Evolutionary conservation across 495 filamentous ascomycete genomes (phyloP).

Genomic region (Tuber calosporum): DNA sequence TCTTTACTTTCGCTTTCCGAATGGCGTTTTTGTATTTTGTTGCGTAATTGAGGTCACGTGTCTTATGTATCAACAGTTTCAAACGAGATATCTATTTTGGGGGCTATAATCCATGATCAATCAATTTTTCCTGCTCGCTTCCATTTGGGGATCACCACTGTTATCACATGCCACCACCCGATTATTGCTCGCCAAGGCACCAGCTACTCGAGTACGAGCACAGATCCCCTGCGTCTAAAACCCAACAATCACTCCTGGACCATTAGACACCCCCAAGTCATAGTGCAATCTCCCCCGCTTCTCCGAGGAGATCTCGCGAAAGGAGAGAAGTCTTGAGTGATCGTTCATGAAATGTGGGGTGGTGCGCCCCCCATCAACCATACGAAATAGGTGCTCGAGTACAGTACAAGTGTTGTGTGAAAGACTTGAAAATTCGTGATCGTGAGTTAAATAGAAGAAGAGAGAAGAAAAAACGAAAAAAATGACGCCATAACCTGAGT

Average conservation of each 20-base stretch:
- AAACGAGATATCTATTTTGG: background rate
- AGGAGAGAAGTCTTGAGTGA: background rate
- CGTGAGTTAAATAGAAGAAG: background rate
- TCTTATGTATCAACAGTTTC: background rate
- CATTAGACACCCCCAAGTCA: background rate
- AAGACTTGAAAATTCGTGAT: background rate
- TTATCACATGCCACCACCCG: background rate
- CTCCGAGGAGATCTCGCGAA: background rate
- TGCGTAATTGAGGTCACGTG: background rate
- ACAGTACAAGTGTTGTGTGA: background rate
- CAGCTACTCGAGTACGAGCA: background rate
- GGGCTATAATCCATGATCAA: background rate
- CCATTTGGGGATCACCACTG: background rate
- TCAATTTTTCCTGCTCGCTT: background rate
- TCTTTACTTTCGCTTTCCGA: background rate
- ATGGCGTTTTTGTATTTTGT: constrained; percentile 2
- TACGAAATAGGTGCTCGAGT: background rate
- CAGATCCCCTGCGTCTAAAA: background rate
- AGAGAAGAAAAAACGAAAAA: background rate
- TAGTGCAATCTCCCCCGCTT: background rate
- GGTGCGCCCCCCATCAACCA: background rate
- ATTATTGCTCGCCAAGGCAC: background rate
- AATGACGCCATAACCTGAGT: background rate
- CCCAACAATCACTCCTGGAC: background rate
- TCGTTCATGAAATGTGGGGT: background rate